Base-by-base conservation (phyloP, 192 early-diverging fungal species). In the Backusella liffmaniae region DNA sequence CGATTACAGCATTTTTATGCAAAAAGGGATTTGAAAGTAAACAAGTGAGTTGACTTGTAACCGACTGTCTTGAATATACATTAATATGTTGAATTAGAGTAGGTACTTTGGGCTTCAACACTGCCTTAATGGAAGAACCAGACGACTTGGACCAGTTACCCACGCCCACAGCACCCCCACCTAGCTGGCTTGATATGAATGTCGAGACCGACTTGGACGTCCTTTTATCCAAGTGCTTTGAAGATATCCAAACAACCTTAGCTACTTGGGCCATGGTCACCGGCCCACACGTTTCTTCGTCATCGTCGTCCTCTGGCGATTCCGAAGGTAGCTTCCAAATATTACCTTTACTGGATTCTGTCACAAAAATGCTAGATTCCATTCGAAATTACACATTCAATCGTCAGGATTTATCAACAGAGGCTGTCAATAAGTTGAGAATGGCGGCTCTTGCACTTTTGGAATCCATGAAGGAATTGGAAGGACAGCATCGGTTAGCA, bases 1-100 rank as follows among this genome's bases (percentile, higher is more conserved):
- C 85, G 84, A 13, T 78, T 90, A 36, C 88, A 90, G 79, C 81
- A 85, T 30, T 88, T 86, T 78, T 87, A 88, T 75, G 87, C 85
- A 35, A 87, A 85, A 37, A 84, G 83, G 51, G 87, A 86, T 15
- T 65, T 80, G n/a, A 75, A 84, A 26, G 51, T 80, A 32, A 84
- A 88, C 77, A 85, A 85, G 86, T 85, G 78, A 85, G 79, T 46
- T 30, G 8, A 73, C 4, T 71, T 18, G 9, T 35, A 29, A 0
- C 21, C 59, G 18, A 2, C 21, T 5, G 13, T 44, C 4, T 13
- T 16, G 13, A 44, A 16, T 44, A 3, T 15, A 44, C 42, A 44
- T 16, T 12, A 39, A 44, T 44, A 5, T 13, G 4, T 18, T 39
- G n/a, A 49, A 34, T 18, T 76, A 82, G 77, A 67, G 42, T 72